These are phyloP conservation scores for Tricholomella constricta DNA, from an alignment of 768 basidiomycete genomes.

Conservation along the genomic window DNA sequence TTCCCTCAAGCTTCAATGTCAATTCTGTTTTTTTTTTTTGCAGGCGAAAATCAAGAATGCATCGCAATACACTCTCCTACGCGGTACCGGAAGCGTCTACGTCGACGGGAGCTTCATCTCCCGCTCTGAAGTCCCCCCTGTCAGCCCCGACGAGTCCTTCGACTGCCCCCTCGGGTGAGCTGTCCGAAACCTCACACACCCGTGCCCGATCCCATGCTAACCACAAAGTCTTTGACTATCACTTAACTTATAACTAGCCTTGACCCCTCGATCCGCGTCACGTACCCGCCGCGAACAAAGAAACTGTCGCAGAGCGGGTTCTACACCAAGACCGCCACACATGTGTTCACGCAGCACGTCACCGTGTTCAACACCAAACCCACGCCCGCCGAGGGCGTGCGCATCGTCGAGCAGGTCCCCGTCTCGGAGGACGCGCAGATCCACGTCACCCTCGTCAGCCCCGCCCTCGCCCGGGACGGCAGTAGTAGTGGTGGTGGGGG, in stretches of 20 bases:
- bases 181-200: too few species aligned
- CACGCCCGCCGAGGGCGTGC: not conserved
- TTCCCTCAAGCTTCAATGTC: too few species aligned
- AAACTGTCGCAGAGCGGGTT: constrained; percentile 23
- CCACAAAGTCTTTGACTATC: not conserved
- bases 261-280: constrained; percentile 26
- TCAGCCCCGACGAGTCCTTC: constrained; percentile 30
- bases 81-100: constrained; percentile 26
- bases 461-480: not conserved
- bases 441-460: not conserved
- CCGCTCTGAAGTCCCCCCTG: constrained; percentile 20
- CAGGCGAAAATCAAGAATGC: constrained; percentile 31
- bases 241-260: constrained; percentile 10
- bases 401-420: constrained; percentile 1
- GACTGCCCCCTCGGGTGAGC: constrained; percentile 30
- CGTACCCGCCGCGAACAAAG: constrained; percentile 25
- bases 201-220: too few species aligned
- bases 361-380: constrained; percentile 10
- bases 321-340: constrained; percentile 19
- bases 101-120: constrained; percentile 33
- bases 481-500: not conserved
- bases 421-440: constrained; percentile 2
- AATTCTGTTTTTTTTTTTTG: not conserved
- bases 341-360: constrained; percentile 24
- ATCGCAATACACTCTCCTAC: constrained; percentile 26